Base-by-base conservation (phyloP, 2,329 filamentous ascomycete genomes). In the Thelonectria blattea region DNA sequence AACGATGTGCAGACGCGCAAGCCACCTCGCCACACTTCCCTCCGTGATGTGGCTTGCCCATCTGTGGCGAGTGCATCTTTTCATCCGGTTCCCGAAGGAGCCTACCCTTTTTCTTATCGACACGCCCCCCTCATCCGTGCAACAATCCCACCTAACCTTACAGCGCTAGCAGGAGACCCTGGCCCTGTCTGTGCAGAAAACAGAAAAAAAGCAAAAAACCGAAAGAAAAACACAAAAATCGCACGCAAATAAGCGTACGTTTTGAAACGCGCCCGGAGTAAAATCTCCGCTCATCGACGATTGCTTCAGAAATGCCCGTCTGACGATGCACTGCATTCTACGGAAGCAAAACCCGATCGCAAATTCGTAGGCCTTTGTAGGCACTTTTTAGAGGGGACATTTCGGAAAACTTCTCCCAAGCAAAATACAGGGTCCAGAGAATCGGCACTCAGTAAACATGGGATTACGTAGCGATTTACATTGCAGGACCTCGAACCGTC, bases 21-120 rank as follows among this genome's bases (percentile, higher is more conserved):
- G 67, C 69, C 67, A 63, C 68, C 63, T 71, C 60, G 68, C 69
- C 68, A 71, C 69, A 69, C 50, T 17, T 47, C 18, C 37, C n/a
- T 10, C 32, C n/a, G 11, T 3, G 12, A 37, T 50, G 67, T 70
- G 67, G 67, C 65, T 69, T 52, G 47, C 41, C 49, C 24, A 30
- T 20, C 22, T 47, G 52, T 60, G 57, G 52, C 52, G 34, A 60
- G 30, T 47, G 30, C 32, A 22, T 55, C 20, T 17, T 45, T 37
- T 30, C 27, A 46, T 15, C 24, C 27, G 18, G 24, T 14, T 5
- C 18, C 42, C 22, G 12, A 11, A 22, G 14, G 20, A 27, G 37
- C 22, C 22, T n/a, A n/a, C n/a, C 22, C 6, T 24, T 6, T 4
- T 24, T 24, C 22, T 6, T 24, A 24, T 43, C 24, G 30, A 32